These are phyloP conservation scores for Madurella mycetomatis DNA, from an alignment of 2,329 filamentous ascomycete species.

Conservation along the genomic window DNA sequence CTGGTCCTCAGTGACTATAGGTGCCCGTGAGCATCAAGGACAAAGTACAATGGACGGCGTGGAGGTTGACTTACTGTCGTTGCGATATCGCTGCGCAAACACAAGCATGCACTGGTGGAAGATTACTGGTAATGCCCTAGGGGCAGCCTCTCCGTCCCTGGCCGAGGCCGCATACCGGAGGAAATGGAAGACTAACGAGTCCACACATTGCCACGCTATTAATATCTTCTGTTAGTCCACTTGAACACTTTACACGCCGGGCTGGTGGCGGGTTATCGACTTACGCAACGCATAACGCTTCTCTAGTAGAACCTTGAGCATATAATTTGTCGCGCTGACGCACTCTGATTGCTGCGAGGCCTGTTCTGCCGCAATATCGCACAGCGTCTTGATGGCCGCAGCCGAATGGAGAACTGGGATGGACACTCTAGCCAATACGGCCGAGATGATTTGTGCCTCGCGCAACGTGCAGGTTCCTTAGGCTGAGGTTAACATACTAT, in stretches of 20 bases:
- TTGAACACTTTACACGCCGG: too few relatives aligned
- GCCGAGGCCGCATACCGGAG: constrained; percentile 66
- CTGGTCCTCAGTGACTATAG: constrained; percentile 74
- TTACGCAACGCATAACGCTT: constrained; percentile 87
- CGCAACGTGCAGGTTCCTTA: constrained; percentile 76
- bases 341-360: constrained; percentile 78
- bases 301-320: constrained; percentile 87
- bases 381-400: constrained; percentile 83
- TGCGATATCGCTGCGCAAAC: constrained; percentile 91
- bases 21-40: constrained; percentile 12
- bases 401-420: constrained; percentile 91
- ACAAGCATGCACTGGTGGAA: constrained; percentile 93
- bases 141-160: constrained; percentile 45
- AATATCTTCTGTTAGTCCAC: background rate
- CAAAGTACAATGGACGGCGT: background rate
- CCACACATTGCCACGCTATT: constrained; percentile 66
- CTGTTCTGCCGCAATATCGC: constrained; percentile 90
- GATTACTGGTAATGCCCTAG: constrained; percentile 74
- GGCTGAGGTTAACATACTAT: background rate
- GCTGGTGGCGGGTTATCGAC: background rate
- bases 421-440: constrained; percentile 76
- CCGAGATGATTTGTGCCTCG: constrained; percentile 87
- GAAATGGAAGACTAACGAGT: constrained; percentile 95
- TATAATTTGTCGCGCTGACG: constrained; percentile 88
- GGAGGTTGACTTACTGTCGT: constrained; percentile 55